phyloP scores from a whole-genome alignment of 768 basidiomycete genomes.

The Trametes punicea region DNA sequence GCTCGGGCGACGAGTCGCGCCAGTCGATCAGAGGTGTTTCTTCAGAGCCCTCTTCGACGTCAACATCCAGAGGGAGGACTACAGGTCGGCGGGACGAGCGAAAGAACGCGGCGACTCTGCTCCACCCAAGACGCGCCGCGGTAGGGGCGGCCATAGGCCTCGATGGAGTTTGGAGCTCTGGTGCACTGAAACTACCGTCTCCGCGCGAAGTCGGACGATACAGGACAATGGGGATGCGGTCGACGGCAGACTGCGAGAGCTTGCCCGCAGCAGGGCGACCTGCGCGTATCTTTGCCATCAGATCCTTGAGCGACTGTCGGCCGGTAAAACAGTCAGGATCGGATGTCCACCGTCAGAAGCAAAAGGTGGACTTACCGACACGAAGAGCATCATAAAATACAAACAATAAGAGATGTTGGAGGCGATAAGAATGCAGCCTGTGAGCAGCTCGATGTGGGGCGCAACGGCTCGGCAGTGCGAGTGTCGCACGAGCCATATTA shows the following conservation, averaged over 20 bases:
- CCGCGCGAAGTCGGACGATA: not conserved
- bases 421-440: not conserved
- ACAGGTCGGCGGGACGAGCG: not conserved
- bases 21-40: not conserved
- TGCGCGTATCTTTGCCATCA: not conserved
- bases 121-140: not conserved
- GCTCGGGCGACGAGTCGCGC: not conserved
- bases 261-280: not conserved
- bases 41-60: not conserved
- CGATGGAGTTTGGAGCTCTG: not conserved
- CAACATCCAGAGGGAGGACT: not conserved
- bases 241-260: not conserved
- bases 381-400: not conserved
- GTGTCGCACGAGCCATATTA: not conserved
- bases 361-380: no score
- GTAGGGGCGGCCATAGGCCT: not conserved
- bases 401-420: not conserved
- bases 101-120: not conserved
- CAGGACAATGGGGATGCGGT: not conserved
- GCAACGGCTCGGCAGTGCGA: not conserved
- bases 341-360: no score
- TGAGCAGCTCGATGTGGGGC: not conserved
- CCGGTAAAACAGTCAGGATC: not conserved
- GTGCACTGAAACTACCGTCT: not conserved
- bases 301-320: not conserved